A percentile compares a stretch with the other conserved stretches of the same genome.
phyloP scores from a whole-genome alignment of 169 alveolate genomes.

The Theileria annulata region DNA sequence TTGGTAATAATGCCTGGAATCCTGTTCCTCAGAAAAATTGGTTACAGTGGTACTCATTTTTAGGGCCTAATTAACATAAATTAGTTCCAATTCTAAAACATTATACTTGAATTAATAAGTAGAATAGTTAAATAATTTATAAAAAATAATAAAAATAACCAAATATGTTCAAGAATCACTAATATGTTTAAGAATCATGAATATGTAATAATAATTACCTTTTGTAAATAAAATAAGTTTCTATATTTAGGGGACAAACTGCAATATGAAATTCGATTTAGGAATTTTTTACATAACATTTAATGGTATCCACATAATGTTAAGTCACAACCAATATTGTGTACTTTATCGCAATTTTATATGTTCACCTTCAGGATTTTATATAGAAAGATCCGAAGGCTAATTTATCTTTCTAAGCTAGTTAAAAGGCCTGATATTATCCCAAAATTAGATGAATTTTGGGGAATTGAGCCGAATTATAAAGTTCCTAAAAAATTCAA shows the following conservation, averaged over 20 bases:
- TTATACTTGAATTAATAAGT: not conserved
- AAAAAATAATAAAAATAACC: too few relatives aligned
- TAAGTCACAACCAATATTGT: not conserved
- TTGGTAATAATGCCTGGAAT: constrained; percentile 71
- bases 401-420: constrained; percentile 27
- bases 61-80: not conserved
- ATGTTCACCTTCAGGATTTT: constrained; percentile 2
- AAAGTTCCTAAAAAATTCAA: constrained; percentile 5
- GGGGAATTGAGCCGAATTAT: constrained; percentile 57
- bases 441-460: constrained; percentile 51
- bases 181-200: too few relatives aligned
- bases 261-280: not conserved
- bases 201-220: not conserved
- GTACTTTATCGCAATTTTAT: not conserved
- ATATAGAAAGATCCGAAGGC: constrained; percentile 19
- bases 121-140: too few relatives aligned
- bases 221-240: not conserved
- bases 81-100: not conserved
- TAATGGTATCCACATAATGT: constrained; percentile 7
- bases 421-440: constrained; percentile 38
- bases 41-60: constrained; percentile 29
- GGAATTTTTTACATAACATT: constrained; percentile 18
- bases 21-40: constrained; percentile 69
- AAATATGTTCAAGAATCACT: too few relatives aligned
- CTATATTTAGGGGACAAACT: not conserved